Conservation (phyloP, 2,329 filamentous ascomycete species). For the Passalora sequoiae region DNA sequence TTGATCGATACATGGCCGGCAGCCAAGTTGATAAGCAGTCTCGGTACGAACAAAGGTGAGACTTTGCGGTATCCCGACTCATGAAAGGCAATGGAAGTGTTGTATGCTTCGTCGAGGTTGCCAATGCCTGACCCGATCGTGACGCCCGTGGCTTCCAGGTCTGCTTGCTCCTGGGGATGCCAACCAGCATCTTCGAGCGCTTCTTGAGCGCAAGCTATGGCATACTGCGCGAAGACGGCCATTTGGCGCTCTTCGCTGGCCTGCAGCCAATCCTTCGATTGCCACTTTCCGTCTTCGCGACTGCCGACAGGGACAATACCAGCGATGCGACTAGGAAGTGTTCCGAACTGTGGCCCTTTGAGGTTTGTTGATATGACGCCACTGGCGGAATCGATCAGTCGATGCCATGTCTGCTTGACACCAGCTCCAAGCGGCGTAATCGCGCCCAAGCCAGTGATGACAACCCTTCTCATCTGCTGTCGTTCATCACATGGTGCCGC, state of each 20-base stretch:
- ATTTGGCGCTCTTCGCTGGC: conserved; percentile 65
- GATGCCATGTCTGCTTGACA: conserved; percentile 68
- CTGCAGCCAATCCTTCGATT: conserved; percentile 43
- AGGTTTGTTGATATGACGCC: conserved; percentile 70
- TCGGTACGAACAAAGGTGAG: conserved; percentile 87
- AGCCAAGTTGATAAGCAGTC: conserved; percentile 88
- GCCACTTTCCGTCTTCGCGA: conserved; percentile 42
- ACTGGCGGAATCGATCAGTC: conserved; percentile 71
- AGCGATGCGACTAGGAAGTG: conserved; percentile 78
- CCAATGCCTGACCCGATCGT: conserved; percentile 94
- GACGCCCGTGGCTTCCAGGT: conserved; percentile 75
- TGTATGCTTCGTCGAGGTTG: conserved; percentile 84
- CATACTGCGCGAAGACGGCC: conserved; percentile 90
- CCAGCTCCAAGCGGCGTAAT: conserved; percentile 40
- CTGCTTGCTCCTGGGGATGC: conserved; percentile 55
- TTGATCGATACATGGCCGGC: conserved; percentile 94
- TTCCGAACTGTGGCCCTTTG: conserved; percentile 59
- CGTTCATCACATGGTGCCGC: conserved; percentile 4
- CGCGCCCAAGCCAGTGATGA: conserved; percentile 47
- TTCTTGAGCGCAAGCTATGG: conserved; percentile 78
- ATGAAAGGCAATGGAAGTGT: conserved; percentile 71
- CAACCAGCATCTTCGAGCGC: conserved; percentile 79
- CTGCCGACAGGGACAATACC: conserved; percentile 66
- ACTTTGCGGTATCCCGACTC: conserved; percentile 82
- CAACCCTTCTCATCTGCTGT: conserved; percentile 48